phyloP scores from a whole-genome alignment of 2,329 filamentous ascomycete species.

The Scytalidium lignicola region DNA sequence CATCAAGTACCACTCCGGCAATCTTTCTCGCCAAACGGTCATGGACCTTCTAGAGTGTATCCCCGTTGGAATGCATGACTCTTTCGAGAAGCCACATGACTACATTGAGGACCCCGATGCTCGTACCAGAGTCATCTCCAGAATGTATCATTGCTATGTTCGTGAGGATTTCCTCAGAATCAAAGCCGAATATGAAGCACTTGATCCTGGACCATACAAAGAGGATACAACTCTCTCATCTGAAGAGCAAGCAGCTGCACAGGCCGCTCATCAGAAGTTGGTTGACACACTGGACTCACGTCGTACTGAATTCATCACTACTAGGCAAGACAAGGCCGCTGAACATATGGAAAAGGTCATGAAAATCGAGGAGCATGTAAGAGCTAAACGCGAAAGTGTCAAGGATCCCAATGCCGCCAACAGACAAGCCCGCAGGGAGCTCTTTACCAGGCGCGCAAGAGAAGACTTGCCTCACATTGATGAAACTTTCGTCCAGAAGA shows the following conservation, averaged over 20 bases:
- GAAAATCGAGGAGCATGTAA: slow-evolving; percentile 21
- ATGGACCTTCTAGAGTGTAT: slow-evolving; percentile 25
- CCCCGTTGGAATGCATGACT: slow-evolving; percentile 25
- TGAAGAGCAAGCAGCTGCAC: slow-evolving; percentile 17
- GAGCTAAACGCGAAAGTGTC: slow-evolving; percentile 15
- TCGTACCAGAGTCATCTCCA: slow-evolving; percentile 13
- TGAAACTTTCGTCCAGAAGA: slow-evolving; percentile 17
- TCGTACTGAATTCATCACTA: slow-evolving; percentile 18
- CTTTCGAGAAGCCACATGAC: slow-evolving; percentile 25
- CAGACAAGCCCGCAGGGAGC: slow-evolving; percentile 18
- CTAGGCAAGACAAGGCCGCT: slow-evolving; percentile 20
- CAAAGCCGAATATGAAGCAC: slow-evolving; percentile 21
- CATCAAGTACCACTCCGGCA: slow-evolving; percentile 18
- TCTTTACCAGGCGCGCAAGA: slow-evolving; percentile 20
- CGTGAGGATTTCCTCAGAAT: slow-evolving; percentile 19
- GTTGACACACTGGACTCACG: slow-evolving; percentile 18
- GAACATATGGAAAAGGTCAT: slow-evolving; percentile 23
- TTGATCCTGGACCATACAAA: slow-evolving; percentile 17
- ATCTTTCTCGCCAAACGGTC: slow-evolving; percentile 14
- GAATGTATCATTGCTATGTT: slow-evolving; percentile 24
- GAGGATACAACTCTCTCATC: slow-evolving; percentile 19
- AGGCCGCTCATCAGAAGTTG: slow-evolving; percentile 14
- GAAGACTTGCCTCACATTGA: slow-evolving; percentile 23
- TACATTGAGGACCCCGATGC: slow-evolving; percentile 18
- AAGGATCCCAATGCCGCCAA: slow-evolving; percentile 19